Base-by-base conservation (phyloP, 148 eudicot species). In the Nyssa sinensis region DNA sequence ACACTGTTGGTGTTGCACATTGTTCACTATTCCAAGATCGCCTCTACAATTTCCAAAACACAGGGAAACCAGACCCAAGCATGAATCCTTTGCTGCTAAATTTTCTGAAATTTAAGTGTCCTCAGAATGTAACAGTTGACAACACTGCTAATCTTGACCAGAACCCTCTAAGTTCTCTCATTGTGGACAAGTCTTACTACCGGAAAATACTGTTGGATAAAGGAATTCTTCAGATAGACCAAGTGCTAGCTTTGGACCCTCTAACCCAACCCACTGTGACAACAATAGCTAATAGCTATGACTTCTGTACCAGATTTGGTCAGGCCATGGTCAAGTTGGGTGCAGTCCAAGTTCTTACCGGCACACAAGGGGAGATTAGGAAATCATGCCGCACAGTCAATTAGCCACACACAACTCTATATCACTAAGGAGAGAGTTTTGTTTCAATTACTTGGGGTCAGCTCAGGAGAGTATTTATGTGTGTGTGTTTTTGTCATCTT, bases 291-390 rank as follows among this genome's bases (percentile, higher is more conserved):
- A 77, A n/a, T 17, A 80, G 74, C 10, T 39, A 16, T 3, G 81
- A 87, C 41, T 91, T 87, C 77, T 21, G 59, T 14, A 41, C 81
- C 69, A 78, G 62, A 27, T 91, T 90, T n/a, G 90, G 88, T 6
- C 79, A 85, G 29, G 96, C 96, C 34, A 83, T 91, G 90, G 81
- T 88, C 28, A 91, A 91, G 72, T 71, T 88, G 82, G 85, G 89
- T 14, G 67, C 79, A 31, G 80, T 87, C 1, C 80, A 79, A 21
- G 89, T 86, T 0, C 84, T 88, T 13, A 81, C 86, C 0, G 92
- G 85, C 17, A 21, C 69, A 23, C 71, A 85, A 62, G 96, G 96
- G 9, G 80, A 88, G 74, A 81, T 91, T 7, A 80, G 91, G 35
- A 78, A 66, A 49, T 81, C 86, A 31, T 88, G 96, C 75, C 74